Conservation (phyloP, 768 basidiomycete species). For the Kwoniella heveanensis region DNA sequence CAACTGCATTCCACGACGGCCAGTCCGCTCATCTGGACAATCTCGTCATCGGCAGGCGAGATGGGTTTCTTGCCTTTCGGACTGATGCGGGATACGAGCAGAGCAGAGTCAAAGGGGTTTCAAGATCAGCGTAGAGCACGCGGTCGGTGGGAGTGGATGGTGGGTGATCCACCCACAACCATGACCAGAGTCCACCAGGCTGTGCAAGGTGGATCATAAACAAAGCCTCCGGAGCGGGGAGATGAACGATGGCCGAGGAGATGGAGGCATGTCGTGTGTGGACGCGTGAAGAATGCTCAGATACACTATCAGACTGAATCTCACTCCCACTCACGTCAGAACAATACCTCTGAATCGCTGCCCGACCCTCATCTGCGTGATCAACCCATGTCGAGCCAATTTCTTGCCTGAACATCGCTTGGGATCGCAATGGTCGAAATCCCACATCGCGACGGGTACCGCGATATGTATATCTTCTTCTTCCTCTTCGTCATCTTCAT, state of each 20-base stretch:
- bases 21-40: conserved; percentile 71
- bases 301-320: not conserved
- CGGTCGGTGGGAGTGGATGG: too few species aligned
- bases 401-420: conserved; percentile 85
- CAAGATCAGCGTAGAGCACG: too few species aligned
- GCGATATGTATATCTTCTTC: conserved; percentile 48
- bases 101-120: too few species aligned
- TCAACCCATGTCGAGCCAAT: conserved; percentile 78
- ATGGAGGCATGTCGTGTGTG: too few species aligned
- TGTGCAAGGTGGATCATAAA: too few species aligned
- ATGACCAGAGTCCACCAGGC: too few species aligned
- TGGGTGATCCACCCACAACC: too few species aligned
- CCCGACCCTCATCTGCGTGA: conserved; percentile 80
- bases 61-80: conserved; percentile 80
- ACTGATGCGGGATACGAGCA: too few species aligned
- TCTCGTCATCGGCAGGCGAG: conserved; percentile 79
- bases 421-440: conserved; percentile 97
- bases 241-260: not conserved
- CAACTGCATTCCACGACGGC: conserved; percentile 99
- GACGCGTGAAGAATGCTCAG: too few species aligned
- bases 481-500: conserved; percentile 57
- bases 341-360: conserved; percentile 87
- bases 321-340: conserved; percentile 75
- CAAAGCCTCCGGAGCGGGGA: too few species aligned
- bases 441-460: conserved; percentile 96